Base-by-base conservation (phyloP, 2,329 filamentous ascomycete genomes). In the Arthrobotrys entomopaga region DNA sequence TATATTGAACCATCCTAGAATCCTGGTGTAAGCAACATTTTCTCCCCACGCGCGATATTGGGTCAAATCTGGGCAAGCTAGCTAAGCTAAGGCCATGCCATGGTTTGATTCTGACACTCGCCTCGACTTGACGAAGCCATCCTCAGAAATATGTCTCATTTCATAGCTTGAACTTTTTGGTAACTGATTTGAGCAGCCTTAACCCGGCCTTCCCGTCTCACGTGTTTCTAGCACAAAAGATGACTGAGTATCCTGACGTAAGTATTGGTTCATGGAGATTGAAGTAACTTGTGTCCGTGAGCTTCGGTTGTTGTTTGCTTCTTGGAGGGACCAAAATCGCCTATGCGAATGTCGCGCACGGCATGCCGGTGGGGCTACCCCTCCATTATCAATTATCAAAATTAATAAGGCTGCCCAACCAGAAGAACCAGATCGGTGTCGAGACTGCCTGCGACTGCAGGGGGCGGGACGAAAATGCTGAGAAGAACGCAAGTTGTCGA, bases 391-490 rank as follows among this genome's bases (percentile, higher is more conserved):
- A 42, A 34, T 49, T 66, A 67, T 59, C 70, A 64, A 52, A n/a
- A 50, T 61, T 67, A 61, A 63, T 58, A 26, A 34, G 57, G 58
- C 58, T 52, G 56, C 42, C 42, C 24, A 58, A 52, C 52, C 43
- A 42, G 49, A 63, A 57, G 29, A 63, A 61, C 63, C 57, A 74
- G 63, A 66, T 74, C 61, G 52, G 53, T 48, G 49, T 53, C 43
- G 15, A 50, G 52, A 34, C 29, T 34, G 29, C 43, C 63, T 56
- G 67, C 57, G 49, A 60, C 70, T 74, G 70, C 70, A 74, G 70
- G 70, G 70, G 63, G 70, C 70, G 70, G 70, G 70, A 74, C 63
- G 70, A 67, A 74, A 56, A 56, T 42, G 57, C 46, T 66, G 57
- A 63, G 56, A 74, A 66, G 69, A 54, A 53, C 56, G 69, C 69